Base-by-base conservation (phyloP, 768 basidiomycete species). In the Podaxis mareebaensis region DNA sequence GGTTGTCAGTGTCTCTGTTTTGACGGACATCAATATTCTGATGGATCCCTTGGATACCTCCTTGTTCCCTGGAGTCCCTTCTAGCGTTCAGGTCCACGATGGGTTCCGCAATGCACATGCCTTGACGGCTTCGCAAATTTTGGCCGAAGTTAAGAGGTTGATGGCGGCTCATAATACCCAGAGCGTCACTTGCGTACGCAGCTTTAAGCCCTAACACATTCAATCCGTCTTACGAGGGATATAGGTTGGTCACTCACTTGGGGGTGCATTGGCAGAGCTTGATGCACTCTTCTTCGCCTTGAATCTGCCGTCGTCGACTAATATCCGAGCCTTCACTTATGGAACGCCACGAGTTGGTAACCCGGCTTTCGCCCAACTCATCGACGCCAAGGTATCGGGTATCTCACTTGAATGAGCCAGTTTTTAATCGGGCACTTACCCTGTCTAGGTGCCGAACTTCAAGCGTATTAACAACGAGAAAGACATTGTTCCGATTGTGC, bases 401-500 rank as follows among this genome's bases (percentile, higher is more conserved):
- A 22, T 20, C 17, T 7, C 7, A 4, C n/a, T 46, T 6, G 15
- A 46, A 20, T 3, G 17, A 10, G 5, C 20, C 44, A 46, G n/a
- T 17, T 48, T 17, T 42, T 52, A 48, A 63, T 58, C 36, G 17
- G 61, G 38, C 40, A 22, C 22, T 26, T 7, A 26, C 42, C 51
- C 24, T 13, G 3, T 58, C 11, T 20, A 76, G 74, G 72, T 78
- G 11, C 73, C 76, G 1, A 72, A 79, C 61, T 77, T 79, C 65
- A 74, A 67, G 61, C 76, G 77, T 17, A 74, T 80, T 15, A 80
- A 80, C 65, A 80, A 82, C 61, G 59, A 76, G 61, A 48, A 63
- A 76, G 81, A 85, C 67, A 63, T 78, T 30, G 74, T 89, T 48
- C 87, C 88, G 24, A 87, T 84, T 63, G 76, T 88, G 7, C 87